These are phyloP conservation scores for Pichia sp. DNA, from an alignment of 1,139 yeast species.

Conservation along the genomic window DNA sequence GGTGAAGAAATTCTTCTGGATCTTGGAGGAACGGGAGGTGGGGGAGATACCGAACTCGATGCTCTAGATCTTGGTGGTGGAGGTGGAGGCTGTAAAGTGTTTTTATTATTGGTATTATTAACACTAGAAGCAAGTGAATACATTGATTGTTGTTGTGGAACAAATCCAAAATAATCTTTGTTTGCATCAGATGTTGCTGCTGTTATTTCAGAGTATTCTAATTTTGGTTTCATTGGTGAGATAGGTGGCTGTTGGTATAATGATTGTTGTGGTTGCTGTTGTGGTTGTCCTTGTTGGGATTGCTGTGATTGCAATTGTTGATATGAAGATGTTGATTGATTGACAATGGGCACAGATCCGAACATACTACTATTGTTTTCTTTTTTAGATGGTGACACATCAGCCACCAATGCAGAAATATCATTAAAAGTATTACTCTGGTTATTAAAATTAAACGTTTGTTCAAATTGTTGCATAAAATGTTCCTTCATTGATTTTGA, in stretches of 20 bases:
- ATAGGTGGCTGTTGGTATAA: neutral
- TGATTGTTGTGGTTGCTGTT: neutral
- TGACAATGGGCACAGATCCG: neutral
- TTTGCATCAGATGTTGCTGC: neutral
- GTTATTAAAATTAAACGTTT: conserved; percentile 14
- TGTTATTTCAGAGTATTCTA: neutral
- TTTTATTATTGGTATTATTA: neutral
- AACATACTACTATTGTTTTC: neutral
- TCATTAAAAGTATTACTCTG: conserved; percentile 1
- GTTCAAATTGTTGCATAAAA: conserved; percentile 36
- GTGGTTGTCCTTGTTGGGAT: neutral
- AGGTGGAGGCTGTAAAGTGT: conserved; percentile 22
- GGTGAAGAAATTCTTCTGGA: conserved; percentile 13
- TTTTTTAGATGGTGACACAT: neutral
- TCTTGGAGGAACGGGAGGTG: conserved; percentile 29
- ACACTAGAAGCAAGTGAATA: neutral
- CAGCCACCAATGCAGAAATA: conserved; percentile 13
- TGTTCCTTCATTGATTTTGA: conserved; percentile 30
- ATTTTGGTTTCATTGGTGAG: neutral
- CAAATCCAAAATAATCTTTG: conserved; percentile 14
- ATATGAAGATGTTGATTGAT: neutral
- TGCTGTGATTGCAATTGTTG: neutral
- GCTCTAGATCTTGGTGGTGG: conserved; percentile 17
- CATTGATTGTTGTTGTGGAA: conserved; percentile 4
- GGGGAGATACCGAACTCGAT: conserved; percentile 14